A percentile compares a stretch with the other conserved stretches of the same genome.
These are phyloP conservation scores for Petunia secreta DNA, from an alignment of 257 asterid genomes.

Conservation along the genomic window DNA sequence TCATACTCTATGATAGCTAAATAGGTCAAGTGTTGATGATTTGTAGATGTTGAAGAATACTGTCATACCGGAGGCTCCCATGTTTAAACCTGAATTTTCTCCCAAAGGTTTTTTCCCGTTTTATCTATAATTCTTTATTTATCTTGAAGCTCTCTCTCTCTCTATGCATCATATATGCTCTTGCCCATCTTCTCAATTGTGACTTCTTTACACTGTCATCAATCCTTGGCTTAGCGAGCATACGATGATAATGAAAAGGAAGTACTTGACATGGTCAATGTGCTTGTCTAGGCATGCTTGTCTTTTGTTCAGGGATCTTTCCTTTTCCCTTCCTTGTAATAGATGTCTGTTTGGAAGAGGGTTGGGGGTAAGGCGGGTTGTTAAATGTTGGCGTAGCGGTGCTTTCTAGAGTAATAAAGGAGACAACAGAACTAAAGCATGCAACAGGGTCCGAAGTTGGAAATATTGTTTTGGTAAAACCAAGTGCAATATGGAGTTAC, in stretches of 20 bases:
- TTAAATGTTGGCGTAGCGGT: neutral
- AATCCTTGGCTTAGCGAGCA: neutral
- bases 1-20: neutral
- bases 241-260: neutral
- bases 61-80: constrained; percentile 85
- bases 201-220: constrained; percentile 8
- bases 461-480: neutral
- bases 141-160: neutral
- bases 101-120: constrained; percentile 66
- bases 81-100: constrained; percentile 92
- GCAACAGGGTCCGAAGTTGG: neutral
- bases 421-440: constrained; percentile 11
- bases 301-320: neutral
- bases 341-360: neutral
- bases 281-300: neutral
- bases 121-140: neutral
- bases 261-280: neutral
- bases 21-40: constrained; percentile 11
- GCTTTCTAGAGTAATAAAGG: neutral
- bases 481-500: neutral
- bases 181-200: neutral
- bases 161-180: neutral
- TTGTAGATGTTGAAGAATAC: constrained; percentile 79
- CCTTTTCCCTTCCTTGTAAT: neutral
- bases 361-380: neutral